phyloP scores from a whole-genome alignment of 2,329 filamentous ascomycete species.

The Diplodia corticola region DNA sequence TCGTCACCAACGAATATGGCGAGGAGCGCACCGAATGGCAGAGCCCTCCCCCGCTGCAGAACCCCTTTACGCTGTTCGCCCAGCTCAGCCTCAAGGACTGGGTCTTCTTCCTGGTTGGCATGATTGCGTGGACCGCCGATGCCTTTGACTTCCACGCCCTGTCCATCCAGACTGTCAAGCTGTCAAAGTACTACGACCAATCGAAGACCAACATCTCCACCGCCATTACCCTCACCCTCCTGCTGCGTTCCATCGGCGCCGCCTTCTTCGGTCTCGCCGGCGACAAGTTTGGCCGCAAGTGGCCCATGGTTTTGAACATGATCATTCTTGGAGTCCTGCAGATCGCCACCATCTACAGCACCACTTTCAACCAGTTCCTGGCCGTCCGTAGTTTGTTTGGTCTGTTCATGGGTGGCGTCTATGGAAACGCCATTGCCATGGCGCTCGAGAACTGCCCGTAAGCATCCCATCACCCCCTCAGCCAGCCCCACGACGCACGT shows the following conservation, averaged over 20 bases:
- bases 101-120: conserved; percentile 73
- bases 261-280: conserved; percentile 74
- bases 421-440: conserved; percentile 77
- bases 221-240: conserved; percentile 72
- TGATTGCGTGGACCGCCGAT: conserved; percentile 76
- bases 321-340: conserved; percentile 69
- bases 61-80: conserved; percentile 68
- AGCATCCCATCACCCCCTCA: conserved; percentile 33
- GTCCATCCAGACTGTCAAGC: conserved; percentile 73
- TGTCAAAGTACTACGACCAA: conserved; percentile 59
- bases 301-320: conserved; percentile 82
- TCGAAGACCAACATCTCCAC: conserved; percentile 71
- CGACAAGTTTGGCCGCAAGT: conserved; percentile 79
- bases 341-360: conserved; percentile 74
- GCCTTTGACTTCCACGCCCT: conserved; percentile 83
- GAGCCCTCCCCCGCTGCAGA: conserved; percentile 63
- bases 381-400: conserved; percentile 73
- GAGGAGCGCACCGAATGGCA: conserved; percentile 70
- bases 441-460: conserved; percentile 71
- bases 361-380: conserved; percentile 72
- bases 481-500: conserved; percentile 24
- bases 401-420: conserved; percentile 78
- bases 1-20: conserved; percentile 64
- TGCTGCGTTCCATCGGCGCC: conserved; percentile 74
- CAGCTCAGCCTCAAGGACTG: conserved; percentile 67